Evolutionary conservation across 2,329 filamentous ascomycete genomes (phyloP).

Genomic region (Kalaharituber pfeilii): DNA sequence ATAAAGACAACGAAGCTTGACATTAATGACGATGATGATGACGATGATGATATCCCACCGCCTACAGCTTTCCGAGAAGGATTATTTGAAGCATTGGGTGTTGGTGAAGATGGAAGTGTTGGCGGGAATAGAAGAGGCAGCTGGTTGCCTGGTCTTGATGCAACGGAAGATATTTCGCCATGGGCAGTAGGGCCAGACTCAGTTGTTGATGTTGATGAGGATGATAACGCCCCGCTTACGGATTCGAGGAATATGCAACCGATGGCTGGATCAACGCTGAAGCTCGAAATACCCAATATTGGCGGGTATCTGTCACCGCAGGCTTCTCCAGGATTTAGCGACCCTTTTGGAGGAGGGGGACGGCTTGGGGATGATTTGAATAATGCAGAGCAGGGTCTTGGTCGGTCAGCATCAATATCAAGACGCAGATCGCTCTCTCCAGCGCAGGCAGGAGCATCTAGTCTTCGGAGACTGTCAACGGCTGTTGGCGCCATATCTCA

Average conservation of each 20-base stretch:
- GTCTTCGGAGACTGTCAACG: conserved; percentile 34
- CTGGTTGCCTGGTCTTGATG: conserved; percentile 15
- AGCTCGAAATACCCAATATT: conserved; percentile 2
- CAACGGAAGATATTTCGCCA: conserved; percentile 8
- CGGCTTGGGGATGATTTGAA: conserved; percentile 22
- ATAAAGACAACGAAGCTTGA: conserved; percentile 7
- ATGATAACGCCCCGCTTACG: conserved; percentile 18
- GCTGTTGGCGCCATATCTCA: conserved; percentile 58
- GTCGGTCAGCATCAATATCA: conserved; percentile 8
- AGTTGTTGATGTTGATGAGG: conserved; percentile 6
- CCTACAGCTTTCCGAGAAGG: conserved; percentile 9
- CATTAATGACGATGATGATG: conserved; percentile 6
- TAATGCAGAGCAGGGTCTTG: conserved; percentile 20
- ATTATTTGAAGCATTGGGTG: conserved; percentile 13
- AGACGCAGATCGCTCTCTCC: conserved; percentile 16
- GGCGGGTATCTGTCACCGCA: background rate
- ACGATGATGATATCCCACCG: conserved; percentile 8
- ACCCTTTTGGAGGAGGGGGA: conserved; percentile 18
- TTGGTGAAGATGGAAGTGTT: background rate
- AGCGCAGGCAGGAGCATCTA: conserved; percentile 27
- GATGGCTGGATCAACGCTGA: conserved; percentile 14
- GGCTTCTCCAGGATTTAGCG: background rate
- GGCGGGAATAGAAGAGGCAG: conserved; percentile 10
- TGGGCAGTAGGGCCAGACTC: conserved; percentile 7
- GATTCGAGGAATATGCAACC: conserved; percentile 20